Evolutionary conservation across 2,329 filamentous ascomycete genomes (phyloP).

Genomic region (Claviceps maximensis): DNA sequence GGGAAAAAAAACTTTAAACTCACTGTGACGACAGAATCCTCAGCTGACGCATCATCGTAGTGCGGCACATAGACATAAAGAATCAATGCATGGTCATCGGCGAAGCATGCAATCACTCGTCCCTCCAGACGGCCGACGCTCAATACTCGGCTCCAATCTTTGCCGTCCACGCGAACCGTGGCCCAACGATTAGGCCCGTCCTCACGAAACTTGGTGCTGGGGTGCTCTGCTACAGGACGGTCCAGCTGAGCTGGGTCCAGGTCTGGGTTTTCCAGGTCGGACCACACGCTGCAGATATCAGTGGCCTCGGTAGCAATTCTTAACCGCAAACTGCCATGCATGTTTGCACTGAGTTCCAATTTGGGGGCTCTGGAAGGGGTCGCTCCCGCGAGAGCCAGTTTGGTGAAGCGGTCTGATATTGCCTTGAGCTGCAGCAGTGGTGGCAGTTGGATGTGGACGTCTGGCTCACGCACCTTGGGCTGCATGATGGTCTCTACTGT

Average conservation of each 20-base stretch:
- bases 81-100: constrained; percentile 66
- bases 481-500: constrained; percentile 90
- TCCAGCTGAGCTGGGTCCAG: constrained; percentile 66
- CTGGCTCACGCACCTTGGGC: constrained; percentile 77
- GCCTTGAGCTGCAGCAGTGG: constrained; percentile 79
- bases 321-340: constrained; percentile 76
- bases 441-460: constrained; percentile 86
- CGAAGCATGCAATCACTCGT: constrained; percentile 84
- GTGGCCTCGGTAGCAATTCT: constrained; percentile 73
- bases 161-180: constrained; percentile 79
- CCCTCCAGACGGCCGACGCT: constrained; percentile 84
- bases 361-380: constrained; percentile 41
- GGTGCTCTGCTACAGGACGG: constrained; percentile 63
- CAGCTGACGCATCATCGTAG: constrained; percentile 49
- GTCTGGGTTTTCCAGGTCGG: constrained; percentile 72
- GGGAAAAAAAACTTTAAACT: constrained; percentile 16
- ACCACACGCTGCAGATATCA: constrained; percentile 77
- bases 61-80: constrained; percentile 70
- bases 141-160: constrained; percentile 88
- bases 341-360: constrained; percentile 81
- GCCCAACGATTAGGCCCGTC: constrained; percentile 76
- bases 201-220: constrained; percentile 64
- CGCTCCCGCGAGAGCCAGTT: constrained; percentile 49
- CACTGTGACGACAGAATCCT: constrained; percentile 67
- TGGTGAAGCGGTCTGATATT: constrained; percentile 91